Percentiles rank a stretch among this genome's conserved stretches.
Evolutionary conservation across 148 eudicot species (phyloP).

Genomic region (Pouteria glomerata): DNA sequence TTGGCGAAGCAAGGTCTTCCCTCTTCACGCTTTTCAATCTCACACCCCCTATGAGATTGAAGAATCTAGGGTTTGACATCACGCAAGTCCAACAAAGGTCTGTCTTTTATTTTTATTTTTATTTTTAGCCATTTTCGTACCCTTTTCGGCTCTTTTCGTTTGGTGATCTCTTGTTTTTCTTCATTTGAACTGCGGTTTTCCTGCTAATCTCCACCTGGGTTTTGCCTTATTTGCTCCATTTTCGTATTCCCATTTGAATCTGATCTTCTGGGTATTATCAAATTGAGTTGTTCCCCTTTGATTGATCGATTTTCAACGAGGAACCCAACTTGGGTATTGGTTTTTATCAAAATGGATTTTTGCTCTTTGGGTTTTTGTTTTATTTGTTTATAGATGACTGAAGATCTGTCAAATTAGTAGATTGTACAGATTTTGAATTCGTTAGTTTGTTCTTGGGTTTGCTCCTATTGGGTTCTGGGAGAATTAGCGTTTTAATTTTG

Average conservation of each 20-base stretch:
- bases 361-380: background rate
- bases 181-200: background rate
- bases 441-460: constrained; percentile 1
- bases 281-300: background rate
- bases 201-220: constrained; percentile 1
- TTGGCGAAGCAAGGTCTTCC: constrained; percentile 30
- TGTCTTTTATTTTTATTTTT: no score
- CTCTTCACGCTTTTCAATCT: constrained; percentile 42
- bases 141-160: background rate
- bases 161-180: background rate
- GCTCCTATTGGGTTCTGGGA: background rate
- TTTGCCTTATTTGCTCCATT: constrained; percentile 8
- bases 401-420: constrained; percentile 5
- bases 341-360: constrained; percentile 5
- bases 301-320: background rate
- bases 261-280: background rate
- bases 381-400: constrained; percentile 5
- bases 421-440: constrained; percentile 5
- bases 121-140: no score
- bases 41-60: constrained; percentile 11
- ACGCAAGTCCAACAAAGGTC: constrained; percentile 30
- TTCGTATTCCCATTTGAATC: constrained; percentile 9
- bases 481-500: constrained; percentile 8
- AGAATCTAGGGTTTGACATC: constrained; percentile 51
- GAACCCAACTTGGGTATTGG: background rate